Evolutionary conservation across 1,284 basidiomycete genomes (phyloP), one percentile per base, ranked within the genome.

Genomic region (Malassezia dermatis): DNA sequence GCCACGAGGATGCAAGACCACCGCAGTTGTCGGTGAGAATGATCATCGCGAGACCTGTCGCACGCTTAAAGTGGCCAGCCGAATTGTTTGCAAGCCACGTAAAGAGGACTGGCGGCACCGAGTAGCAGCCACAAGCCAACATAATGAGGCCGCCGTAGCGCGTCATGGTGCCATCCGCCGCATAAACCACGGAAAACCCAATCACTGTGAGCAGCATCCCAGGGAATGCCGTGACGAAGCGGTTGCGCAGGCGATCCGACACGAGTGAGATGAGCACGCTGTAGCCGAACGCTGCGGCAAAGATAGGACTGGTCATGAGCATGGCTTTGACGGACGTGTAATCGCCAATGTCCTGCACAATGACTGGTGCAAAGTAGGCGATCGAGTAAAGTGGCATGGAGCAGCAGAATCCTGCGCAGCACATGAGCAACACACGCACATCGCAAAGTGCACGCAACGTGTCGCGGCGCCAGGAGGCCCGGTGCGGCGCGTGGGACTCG

Each of bases 301-400:
- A 69, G 5, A 67, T 67, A 0, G 69, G 69, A 11, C 62, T 62
- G 23, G 66, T 62, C 26, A 71, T 63, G 32, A 71, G 62, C 60
- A 65, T 65, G 30, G 60, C 43, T 31, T 66, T 53, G 24, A 51
- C 48, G 8, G 56, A 52, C 0, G 62, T 62, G 17, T 63, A 54
- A 8, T 52, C 56, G 31, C 58, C 58, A 13, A 71, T 57, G 17
- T 48, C 51, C 31, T 61, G 58, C 51, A 71, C 64, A 56, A 71
- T 68, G n/a, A 61, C 66, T 2, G 69, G 67, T 11, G 61, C 55
- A 59, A 71, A 71, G 44, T 69, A 62, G 13, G 69, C 60, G 30
- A 59, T 48, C 4, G 63, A 65, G 47, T 68, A 71, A 8, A 71
- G 50, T 5, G 60, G 40, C 4, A 61, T 55, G 10, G 65, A 65